These are phyloP conservation scores for Barbatosphaeria neglecta DNA, from an alignment of 495 filamentous ascomycete genomes.

Conservation along the genomic window DNA sequence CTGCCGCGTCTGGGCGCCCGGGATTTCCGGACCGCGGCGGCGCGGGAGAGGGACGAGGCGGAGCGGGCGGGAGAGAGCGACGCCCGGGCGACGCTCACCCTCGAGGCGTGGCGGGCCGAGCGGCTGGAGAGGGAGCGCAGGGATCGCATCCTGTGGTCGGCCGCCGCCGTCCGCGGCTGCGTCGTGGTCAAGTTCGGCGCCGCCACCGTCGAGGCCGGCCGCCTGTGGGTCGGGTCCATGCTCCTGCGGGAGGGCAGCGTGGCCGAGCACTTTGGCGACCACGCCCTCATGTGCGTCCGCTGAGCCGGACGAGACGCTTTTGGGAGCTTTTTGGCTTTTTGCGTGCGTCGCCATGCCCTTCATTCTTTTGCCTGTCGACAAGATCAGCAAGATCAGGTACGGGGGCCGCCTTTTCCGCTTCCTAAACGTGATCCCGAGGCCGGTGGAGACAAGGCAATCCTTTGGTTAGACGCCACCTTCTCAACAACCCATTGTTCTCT, in stretches of 20 bases:
- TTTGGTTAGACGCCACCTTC: too few species aligned
- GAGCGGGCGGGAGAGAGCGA: too few species aligned
- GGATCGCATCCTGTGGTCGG: conserved; percentile 70
- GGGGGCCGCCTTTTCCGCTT: too few species aligned
- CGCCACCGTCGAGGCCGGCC: conserved; percentile 36
- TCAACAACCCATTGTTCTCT: too few species aligned
- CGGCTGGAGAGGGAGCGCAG: conserved; percentile 41
- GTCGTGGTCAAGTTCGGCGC: conserved; percentile 77
- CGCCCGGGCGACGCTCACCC: conserved; percentile 23
- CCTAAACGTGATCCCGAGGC: too few species aligned
- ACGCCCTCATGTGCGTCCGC: conserved; percentile 40
- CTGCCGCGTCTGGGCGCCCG: conserved; percentile 76
- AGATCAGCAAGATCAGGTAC: too few species aligned
- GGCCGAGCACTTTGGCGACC: conserved; percentile 33
- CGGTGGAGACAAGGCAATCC: too few species aligned
- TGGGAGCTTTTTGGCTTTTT: neutral
- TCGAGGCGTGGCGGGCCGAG: conserved; percentile 28
- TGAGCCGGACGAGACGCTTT: too few species aligned
- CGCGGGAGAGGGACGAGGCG: conserved; percentile 28
- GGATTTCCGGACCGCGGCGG: conserved; percentile 48
- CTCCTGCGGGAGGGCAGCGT: conserved; percentile 38
- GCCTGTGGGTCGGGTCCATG: conserved; percentile 41
- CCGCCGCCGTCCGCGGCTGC: conserved; percentile 69
- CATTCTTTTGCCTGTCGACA: too few species aligned
- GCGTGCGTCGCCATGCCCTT: too few species aligned